phyloP scores from a whole-genome alignment of 108 stramenopile genomes.

The Seminavis robusta region DNA sequence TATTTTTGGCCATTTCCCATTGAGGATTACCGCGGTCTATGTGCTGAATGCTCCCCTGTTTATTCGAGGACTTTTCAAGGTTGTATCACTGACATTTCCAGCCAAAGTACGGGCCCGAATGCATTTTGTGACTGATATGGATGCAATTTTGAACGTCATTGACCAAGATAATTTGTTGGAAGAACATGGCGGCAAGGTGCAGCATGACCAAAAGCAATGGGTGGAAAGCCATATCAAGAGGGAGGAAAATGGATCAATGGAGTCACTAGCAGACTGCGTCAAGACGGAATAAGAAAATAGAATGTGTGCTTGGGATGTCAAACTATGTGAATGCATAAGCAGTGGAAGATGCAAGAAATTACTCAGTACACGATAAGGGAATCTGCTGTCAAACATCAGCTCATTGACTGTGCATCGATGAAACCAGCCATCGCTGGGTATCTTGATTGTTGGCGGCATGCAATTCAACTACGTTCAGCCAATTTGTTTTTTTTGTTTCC shows the following conservation, averaged over 20 bases:
- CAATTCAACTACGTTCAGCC: no score
- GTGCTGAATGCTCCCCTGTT: conserved; percentile 26
- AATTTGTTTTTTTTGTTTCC: no score
- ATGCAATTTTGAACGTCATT: conserved; percentile 11
- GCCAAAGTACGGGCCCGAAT: conserved; percentile 23
- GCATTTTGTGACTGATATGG: conserved; percentile 22
- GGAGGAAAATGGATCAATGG: conserved; percentile 12
- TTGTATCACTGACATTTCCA: conserved; percentile 19
- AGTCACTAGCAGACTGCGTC: conserved; percentile 18
- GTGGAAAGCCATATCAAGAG: conserved; percentile 23
- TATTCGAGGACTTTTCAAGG: conserved; percentile 15
- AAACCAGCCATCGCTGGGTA: no score
- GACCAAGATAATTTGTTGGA: conserved; percentile 13
- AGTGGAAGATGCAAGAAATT: no score
- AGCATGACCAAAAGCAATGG: conserved; percentile 16
- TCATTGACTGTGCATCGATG: no score
- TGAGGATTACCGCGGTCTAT: conserved; percentile 29
- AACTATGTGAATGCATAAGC: no score
- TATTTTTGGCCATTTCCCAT: conserved; percentile 35
- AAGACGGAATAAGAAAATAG: no score
- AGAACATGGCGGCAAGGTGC: conserved; percentile 27
- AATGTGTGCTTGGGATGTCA: no score
- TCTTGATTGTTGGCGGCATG: no score
- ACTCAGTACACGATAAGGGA: no score
- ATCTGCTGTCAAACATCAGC: no score